phyloP scores from a whole-genome alignment of 2,329 filamentous ascomycete species.

The Cercospora sojina region DNA sequence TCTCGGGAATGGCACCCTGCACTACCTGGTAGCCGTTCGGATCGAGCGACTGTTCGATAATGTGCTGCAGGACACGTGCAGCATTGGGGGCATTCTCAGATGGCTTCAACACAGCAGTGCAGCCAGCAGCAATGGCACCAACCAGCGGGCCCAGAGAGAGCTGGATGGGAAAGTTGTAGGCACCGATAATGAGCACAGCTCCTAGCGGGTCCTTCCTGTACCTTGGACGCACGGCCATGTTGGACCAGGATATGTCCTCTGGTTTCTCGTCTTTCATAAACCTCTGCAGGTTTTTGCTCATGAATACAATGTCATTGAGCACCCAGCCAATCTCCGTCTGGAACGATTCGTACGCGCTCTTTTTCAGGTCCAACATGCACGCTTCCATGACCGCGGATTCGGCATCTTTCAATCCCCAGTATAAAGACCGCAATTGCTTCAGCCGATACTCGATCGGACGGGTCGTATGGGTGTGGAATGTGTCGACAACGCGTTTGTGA shows the following conservation, averaged over 20 bases:
- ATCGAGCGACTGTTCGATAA: conserved; percentile 75
- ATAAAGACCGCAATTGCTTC: conserved; percentile 85
- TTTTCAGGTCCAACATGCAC: conserved; percentile 73
- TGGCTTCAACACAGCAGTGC: conserved; percentile 86
- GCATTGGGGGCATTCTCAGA: conserved; percentile 76
- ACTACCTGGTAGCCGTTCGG: conserved; percentile 71
- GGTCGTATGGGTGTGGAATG: conserved; percentile 78
- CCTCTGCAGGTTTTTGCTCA: conserved; percentile 72
- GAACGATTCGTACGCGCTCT: conserved; percentile 71
- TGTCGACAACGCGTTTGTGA: conserved; percentile 60
- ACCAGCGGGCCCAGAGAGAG: conserved; percentile 75
- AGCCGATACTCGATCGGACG: conserved; percentile 79
- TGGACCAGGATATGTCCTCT: conserved; percentile 66
- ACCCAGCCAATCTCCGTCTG: conserved; percentile 75
- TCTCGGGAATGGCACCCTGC: conserved; percentile 79
- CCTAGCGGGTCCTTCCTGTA: conserved; percentile 88
- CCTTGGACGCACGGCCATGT: conserved; percentile 67
- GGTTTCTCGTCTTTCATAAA: conserved; percentile 82
- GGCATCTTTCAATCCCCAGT: conserved; percentile 86
- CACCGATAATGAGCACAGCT: conserved; percentile 74
- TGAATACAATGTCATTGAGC: conserved; percentile 77
- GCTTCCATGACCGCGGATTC: conserved; percentile 71
- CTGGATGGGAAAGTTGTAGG: conserved; percentile 92
- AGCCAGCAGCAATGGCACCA: conserved; percentile 89
- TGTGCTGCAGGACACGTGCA: conserved; percentile 75